phyloP scores from a whole-genome alignment of 495 filamentous ascomycete genomes.

The Daldinia decipiens region DNA sequence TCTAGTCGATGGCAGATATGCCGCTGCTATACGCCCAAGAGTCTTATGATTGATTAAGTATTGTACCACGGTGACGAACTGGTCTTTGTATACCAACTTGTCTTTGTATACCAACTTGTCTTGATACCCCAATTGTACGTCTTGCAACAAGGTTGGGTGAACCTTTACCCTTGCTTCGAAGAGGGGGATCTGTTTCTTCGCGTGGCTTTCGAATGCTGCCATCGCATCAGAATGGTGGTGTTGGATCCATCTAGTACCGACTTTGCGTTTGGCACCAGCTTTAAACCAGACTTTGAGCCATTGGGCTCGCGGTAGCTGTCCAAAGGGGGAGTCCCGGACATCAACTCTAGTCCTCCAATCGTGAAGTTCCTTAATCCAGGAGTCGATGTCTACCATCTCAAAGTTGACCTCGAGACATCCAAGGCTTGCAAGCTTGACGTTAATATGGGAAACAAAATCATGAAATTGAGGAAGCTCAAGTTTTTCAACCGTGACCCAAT shows the following conservation, averaged over 20 bases:
- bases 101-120: neutral
- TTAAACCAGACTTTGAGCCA: constrained; percentile 10
- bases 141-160: neutral
- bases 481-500: constrained; percentile 9
- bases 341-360: constrained; percentile 3
- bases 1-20: constrained; percentile 9
- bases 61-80: neutral
- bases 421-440: constrained; percentile 13
- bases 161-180: constrained; percentile 26
- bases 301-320: constrained; percentile 14
- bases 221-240: constrained; percentile 26
- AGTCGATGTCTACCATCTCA: neutral
- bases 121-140: neutral
- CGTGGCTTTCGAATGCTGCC: constrained; percentile 7
- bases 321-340: constrained; percentile 1
- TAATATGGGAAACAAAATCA: constrained; percentile 26
- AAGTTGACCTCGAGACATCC: neutral
- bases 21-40: constrained; percentile 14
- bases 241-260: constrained; percentile 8
- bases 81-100: neutral
- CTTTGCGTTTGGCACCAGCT: neutral
- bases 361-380: neutral
- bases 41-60: constrained; percentile 19
- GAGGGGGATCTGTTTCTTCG: neutral
- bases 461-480: constrained; percentile 19